Evolutionary conservation across 768 basidiomycete genomes (phyloP), one percentile per base, ranked within the genome.

Genomic region (Naematelia aurantialba): DNA sequence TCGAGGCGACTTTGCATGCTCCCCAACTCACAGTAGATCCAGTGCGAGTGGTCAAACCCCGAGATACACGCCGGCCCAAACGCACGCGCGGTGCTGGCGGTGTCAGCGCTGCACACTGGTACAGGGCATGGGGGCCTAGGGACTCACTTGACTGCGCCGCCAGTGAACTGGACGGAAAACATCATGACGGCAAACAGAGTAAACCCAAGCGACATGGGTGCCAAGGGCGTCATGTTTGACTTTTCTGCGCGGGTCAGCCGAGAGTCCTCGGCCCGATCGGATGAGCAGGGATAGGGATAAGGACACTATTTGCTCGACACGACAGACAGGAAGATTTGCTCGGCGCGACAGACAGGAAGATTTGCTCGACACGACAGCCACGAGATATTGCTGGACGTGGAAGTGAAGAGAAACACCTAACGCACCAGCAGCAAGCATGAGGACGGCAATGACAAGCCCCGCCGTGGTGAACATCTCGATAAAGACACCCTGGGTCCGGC

Each of bases 401-500:
- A n/a, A n/a, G n/a, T n/a, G n/a, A n/a, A n/a, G n/a, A n/a, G n/a
- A n/a, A n/a, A n/a, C n/a, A 31, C n/a, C 45, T 25, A 14, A 60
- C 66, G 59, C 45, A 69, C 68, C 74, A 49, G 74, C 74, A 54
- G 74, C 74, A 17, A 73, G 54, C 74, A 76, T 76, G 24, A 76
- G 53, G 17, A 76, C 74, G 34, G 62, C 61, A 5, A 76, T 51
- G 0, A 69, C 65, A 46, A 76, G 59, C 19, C 63, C 64, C 12
- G 70, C 61, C 2, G 74, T 76, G 8, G 67, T 66, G 65, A 76
- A 76, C 72, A 72, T 72, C 50, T 76, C 74, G 59, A 76, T 76
- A 60, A 76, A 76, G 3, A 76, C 54, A 8, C 72, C 74, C 52
- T 73, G 68, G 10, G 70, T 62, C 5, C 55, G 45, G 42, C 47